phyloP scores from a whole-genome alignment of 2,329 filamentous ascomycete species.

The Nigrospora oryzae region DNA sequence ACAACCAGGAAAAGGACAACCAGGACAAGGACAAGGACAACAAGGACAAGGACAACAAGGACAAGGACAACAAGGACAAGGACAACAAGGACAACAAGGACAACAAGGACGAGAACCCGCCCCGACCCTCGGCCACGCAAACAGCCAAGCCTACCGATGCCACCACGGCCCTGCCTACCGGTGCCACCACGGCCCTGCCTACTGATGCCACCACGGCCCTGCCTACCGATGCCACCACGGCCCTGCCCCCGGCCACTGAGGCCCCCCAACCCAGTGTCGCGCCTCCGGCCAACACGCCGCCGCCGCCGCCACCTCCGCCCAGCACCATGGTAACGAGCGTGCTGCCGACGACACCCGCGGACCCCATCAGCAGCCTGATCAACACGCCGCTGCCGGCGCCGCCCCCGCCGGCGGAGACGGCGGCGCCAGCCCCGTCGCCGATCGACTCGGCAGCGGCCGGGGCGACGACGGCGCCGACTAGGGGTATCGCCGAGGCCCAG shows the following conservation, averaged over 20 bases:
- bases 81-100: too few species aligned
- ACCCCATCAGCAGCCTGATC: not conserved
- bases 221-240: not conserved
- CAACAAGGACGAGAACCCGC: too few species aligned
- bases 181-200: not conserved
- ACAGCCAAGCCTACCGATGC: not conserved
- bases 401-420: too few species aligned
- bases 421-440: too few species aligned
- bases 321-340: not conserved
- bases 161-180: not conserved
- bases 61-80: too few species aligned
- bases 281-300: not conserved
- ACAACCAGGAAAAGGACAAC: not conserved
- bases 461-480: conserved; percentile 4
- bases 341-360: not conserved
- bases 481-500: conserved; percentile 11
- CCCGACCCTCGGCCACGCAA: too few species aligned
- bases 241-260: not conserved
- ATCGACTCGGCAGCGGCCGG: not conserved
- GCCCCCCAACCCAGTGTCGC: not conserved
- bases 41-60: too few species aligned
- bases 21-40: not conserved
- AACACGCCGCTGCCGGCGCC: not conserved
- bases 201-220: not conserved
- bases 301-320: not conserved